phyloP scores from a whole-genome alignment of 306 rosid species.

The Casuarina cunninghamiana region DNA sequence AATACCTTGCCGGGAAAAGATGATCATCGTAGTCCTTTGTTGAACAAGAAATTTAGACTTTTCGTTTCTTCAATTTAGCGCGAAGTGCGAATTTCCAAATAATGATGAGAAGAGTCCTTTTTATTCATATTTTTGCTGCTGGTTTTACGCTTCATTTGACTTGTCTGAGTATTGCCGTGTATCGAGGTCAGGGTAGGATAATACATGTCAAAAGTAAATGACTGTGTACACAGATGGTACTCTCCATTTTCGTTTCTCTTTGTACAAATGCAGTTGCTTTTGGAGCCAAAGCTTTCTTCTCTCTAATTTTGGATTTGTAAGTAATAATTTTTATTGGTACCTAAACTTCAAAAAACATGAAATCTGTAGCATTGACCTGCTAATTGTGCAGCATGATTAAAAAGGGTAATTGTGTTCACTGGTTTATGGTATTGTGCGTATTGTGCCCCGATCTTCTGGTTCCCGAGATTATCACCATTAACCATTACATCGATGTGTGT shows the following conservation, averaged over 20 bases:
- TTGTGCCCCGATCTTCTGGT: not conserved
- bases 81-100: not conserved
- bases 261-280: not conserved
- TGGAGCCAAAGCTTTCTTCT: not conserved
- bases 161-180: not conserved
- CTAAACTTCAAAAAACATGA: not conserved
- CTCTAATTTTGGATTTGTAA: not conserved
- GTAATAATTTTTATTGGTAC: not conserved
- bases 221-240: not conserved
- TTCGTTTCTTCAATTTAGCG: not conserved
- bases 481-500: not conserved
- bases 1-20: not conserved
- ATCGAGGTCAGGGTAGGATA: not conserved
- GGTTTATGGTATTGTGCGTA: not conserved
- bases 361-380: not conserved
- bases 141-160: conserved; percentile 7
- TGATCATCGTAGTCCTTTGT: not conserved
- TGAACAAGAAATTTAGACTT: not conserved
- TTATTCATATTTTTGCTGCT: conserved; percentile 13
- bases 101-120: not conserved
- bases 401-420: not conserved
- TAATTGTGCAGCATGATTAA: not conserved
- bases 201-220: not conserved
- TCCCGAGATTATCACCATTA: not conserved
- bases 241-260: not conserved